Evolutionary conservation across 805 yeast genomes (phyloP).

Genomic region (Barnettozyma vustinii): DNA sequence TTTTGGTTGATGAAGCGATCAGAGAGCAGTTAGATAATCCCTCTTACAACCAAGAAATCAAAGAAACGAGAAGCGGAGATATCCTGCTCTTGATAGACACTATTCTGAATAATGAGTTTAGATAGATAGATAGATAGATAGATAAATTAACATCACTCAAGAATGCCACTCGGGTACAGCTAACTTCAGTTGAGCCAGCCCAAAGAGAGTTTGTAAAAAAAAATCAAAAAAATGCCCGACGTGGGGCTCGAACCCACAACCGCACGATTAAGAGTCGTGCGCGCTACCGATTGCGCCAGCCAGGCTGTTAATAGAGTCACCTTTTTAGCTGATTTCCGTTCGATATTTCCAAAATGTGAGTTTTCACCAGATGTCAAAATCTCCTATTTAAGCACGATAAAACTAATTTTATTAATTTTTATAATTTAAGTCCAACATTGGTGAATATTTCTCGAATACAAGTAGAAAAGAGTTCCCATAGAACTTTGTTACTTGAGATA

Average conservation of each 20-base stretch:
- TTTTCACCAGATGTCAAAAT: too few species aligned
- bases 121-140: background rate
- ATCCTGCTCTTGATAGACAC: conserved; percentile 36
- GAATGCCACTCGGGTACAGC: background rate
- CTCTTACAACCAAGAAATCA: conserved; percentile 21
- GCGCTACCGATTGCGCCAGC: conserved; percentile 34
- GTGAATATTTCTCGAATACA: too few species aligned
- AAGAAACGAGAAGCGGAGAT: conserved; percentile 25
- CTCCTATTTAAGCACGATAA: too few species aligned
- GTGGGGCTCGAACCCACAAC: conserved; percentile 34
- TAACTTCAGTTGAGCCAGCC: background rate
- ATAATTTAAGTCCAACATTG: too few species aligned
- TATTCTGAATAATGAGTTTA: conserved; percentile 14
- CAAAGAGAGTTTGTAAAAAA: background rate
- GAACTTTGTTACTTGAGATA: too few species aligned
- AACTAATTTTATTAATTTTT: too few species aligned
- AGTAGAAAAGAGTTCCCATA: too few species aligned
- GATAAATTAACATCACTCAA: background rate
- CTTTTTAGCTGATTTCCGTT: background rate
- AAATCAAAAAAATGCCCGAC: conserved; percentile 23
- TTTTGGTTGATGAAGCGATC: conserved; percentile 61
- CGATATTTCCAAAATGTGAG: too few species aligned
- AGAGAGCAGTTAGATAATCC: conserved; percentile 55
- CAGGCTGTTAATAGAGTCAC: conserved; percentile 16
- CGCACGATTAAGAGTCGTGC: conserved; percentile 31